phyloP scores from a whole-genome alignment of 768 basidiomycete genomes.

The Leccinum barrowsii region DNA sequence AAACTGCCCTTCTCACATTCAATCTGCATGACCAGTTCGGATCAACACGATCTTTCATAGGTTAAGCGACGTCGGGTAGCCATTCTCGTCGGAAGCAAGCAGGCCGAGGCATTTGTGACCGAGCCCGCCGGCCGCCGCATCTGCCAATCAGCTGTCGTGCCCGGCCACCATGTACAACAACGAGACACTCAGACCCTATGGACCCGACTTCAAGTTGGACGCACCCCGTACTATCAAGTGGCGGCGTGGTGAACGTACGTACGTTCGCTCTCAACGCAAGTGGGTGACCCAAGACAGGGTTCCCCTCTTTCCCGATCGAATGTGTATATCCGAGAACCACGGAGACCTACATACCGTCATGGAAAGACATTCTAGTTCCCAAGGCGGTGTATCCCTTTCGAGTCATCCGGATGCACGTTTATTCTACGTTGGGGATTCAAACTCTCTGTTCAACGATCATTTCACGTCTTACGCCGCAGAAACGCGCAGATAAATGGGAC shows the following conservation, averaged over 20 bases:
- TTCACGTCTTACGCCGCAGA: not conserved
- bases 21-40: not conserved
- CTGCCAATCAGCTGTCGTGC: not conserved
- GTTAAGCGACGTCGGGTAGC: not conserved
- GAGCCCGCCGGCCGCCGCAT: not conserved
- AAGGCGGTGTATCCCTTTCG: too few species aligned
- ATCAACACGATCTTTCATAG: not conserved
- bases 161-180: not conserved
- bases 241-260: not conserved
- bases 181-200: not conserved
- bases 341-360: not conserved
- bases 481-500: not conserved
- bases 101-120: not conserved
- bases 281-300: not conserved
- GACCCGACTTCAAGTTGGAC: not conserved
- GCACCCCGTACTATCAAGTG: not conserved
- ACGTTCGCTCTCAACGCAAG: not conserved
- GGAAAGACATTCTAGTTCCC: not conserved
- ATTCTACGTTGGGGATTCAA: too few species aligned
- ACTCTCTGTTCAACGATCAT: not conserved
- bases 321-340: conserved; percentile 4
- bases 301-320: not conserved
- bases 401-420: too few species aligned
- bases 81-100: not conserved
- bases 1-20: not conserved